Evolutionary conservation across 2,329 filamentous ascomycete genomes (phyloP), one percentile per base, ranked within the genome.

Genomic region (Epichloe festucae): DNA sequence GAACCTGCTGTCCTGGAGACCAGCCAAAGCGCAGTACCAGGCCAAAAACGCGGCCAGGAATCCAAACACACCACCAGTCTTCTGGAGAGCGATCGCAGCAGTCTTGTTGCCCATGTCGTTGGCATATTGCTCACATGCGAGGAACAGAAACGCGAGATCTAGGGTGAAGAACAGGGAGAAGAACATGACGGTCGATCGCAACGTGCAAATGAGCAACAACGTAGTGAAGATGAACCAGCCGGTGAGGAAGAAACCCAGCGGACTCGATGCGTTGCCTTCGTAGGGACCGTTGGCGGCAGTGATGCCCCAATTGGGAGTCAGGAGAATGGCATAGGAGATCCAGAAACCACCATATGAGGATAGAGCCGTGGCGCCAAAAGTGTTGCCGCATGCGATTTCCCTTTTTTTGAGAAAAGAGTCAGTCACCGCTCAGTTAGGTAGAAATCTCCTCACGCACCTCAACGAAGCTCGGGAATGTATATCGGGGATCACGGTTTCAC

Each of bases 361-460:
- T 52, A 91, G 71, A 19, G 87, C 85, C 23, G 86, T 90, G 49
- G 85, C 87, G 74, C 86, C 86, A 58, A 91, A 90, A 11, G 87
- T 91, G 74, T 91, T 91, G 52, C 86, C 87, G n/a, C 87, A 76
- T 38, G 86, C 85, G 79, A 91, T 87, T 72, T 91, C 87, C 85
- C 85, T 5, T 5, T 36, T 31, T 36, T 31, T 59, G 56, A 21
- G 5, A 2, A 10, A 14, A 11, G 14, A n/a, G 27, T 34, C 17
- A 49, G 38, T 17, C 23, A 40, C 8, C 8, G 27, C 8, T 10
- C 10, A 31, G 27, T 11, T 19, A 3, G 2, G 8, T 31, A 31
- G 1, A 31, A 31, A 10, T 31, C 1, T 31, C 27, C 1, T 11
- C 27, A 10, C 27, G 27, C 10, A 31, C 8, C 27, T 3, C 27